Conservation (phyloP, 805 yeast genomes). For the Teunomyces pallodes region DNA sequence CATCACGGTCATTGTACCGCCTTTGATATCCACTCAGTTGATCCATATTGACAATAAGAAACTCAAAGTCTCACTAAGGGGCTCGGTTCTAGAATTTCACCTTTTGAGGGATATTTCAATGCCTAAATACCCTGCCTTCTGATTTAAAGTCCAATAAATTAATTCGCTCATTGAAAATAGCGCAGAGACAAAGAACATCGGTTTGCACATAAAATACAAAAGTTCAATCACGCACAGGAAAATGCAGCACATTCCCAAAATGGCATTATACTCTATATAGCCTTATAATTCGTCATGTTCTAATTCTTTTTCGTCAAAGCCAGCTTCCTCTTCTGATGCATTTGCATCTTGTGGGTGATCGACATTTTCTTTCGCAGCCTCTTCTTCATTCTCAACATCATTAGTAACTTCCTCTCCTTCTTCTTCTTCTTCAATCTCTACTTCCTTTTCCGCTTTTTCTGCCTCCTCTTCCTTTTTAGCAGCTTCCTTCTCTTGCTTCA, state of each 20-base stretch:
- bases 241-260: background rate
- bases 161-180: background rate
- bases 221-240: no score
- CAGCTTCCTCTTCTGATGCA: conserved; percentile 5
- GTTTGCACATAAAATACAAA: background rate
- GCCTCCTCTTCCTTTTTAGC: conserved; percentile 19
- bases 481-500: conserved; percentile 24
- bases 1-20: conserved; percentile 4
- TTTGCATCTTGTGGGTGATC: conserved; percentile 8
- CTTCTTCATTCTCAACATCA: conserved; percentile 5
- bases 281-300: conserved; percentile 21
- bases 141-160: background rate
- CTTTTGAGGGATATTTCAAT: background rate
- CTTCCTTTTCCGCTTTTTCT: conserved; percentile 8
- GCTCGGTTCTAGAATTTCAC: background rate
- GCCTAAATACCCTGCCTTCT: background rate
- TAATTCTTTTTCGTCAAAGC: conserved; percentile 8
- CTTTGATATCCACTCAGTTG: background rate
- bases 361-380: conserved; percentile 8
- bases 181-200: background rate
- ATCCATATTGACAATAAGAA: background rate
- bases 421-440: conserved; percentile 5
- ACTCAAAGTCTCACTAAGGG: no score
- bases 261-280: conserved; percentile 2
- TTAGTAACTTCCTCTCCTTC: conserved; percentile 7